These are phyloP conservation scores for Cadophora sp. DNA, from an alignment of 2,329 filamentous ascomycete species.

Conservation along the genomic window DNA sequence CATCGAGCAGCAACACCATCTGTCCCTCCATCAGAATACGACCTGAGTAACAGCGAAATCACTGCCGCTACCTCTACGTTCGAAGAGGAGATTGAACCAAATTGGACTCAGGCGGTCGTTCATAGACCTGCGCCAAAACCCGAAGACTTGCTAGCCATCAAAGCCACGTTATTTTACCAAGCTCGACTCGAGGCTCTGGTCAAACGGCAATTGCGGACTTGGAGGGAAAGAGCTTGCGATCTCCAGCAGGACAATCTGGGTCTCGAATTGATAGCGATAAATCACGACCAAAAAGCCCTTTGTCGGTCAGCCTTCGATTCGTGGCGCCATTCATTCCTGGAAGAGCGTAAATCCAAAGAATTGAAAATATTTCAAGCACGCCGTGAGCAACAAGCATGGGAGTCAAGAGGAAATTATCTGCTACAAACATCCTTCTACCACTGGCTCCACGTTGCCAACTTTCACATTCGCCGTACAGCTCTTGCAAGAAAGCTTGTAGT, in stretches of 20 bases:
- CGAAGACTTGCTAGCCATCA: constrained; percentile 34
- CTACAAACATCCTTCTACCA: constrained; percentile 69
- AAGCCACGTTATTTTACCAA: constrained; percentile 37
- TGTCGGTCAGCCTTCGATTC: constrained; percentile 58
- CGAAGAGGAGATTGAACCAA: constrained; percentile 26
- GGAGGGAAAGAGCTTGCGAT: constrained; percentile 42
- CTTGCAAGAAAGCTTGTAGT: constrained; percentile 75
- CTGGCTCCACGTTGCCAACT: constrained; percentile 71
- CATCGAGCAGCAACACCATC: constrained; percentile 19
- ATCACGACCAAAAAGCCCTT: constrained; percentile 57
- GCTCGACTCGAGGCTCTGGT: constrained; percentile 30
- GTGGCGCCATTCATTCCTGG: constrained; percentile 50
- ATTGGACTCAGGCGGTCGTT: constrained; percentile 19
- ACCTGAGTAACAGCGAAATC: constrained; percentile 34
- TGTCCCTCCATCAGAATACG: constrained; percentile 32
- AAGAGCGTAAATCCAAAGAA: constrained; percentile 41
- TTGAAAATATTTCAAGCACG: constrained; percentile 60
- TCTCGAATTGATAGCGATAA: constrained; percentile 52
- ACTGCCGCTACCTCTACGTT: constrained; percentile 36
- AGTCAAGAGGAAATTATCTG: constrained; percentile 70
- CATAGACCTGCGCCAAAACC: constrained; percentile 15
- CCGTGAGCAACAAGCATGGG: constrained; percentile 64
- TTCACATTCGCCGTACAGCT: constrained; percentile 70
- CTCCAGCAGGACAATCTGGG: constrained; percentile 46
- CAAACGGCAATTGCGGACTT: constrained; percentile 33